Conservation (phyloP, 108 stramenopile species). For the Stephanodiscus triporus region DNA sequence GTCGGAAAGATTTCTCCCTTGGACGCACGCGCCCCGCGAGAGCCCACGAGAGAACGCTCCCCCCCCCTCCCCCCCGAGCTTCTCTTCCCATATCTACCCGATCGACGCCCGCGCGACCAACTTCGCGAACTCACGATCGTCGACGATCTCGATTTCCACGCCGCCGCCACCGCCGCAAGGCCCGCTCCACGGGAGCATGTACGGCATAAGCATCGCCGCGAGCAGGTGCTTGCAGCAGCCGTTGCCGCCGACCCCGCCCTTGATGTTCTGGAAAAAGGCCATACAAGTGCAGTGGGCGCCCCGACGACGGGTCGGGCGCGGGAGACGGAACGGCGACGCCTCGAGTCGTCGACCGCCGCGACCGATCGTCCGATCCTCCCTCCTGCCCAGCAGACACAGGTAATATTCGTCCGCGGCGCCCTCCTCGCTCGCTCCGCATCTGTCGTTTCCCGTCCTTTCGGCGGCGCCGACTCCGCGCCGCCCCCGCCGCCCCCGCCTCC, state of each 20-base stretch:
- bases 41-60: too few relatives aligned
- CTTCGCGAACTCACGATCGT: conserved; percentile 40
- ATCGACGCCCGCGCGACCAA: conserved; percentile 33
- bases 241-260: background rate
- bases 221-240: conserved; percentile 44
- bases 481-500: background rate
- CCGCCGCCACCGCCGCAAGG: conserved; percentile 2
- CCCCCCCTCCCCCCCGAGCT: too few relatives aligned
- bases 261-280: conserved; percentile 44
- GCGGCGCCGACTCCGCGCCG: conserved; percentile 3
- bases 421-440: background rate
- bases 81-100: too few relatives aligned
- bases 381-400: conserved; percentile 36
- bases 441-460: background rate
- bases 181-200: conserved; percentile 41
- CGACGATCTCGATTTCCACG: conserved; percentile 24
- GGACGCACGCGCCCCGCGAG: too few relatives aligned
- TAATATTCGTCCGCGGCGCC: conserved; percentile 17
- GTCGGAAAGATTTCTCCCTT: too few relatives aligned
- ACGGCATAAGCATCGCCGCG: conserved; percentile 46
- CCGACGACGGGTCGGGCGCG: background rate
- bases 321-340: background rate
- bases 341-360: background rate
- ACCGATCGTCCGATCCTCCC: background rate
- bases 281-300: conserved; percentile 43